These are phyloP conservation scores for Xylariaceae sp. DNA, from an alignment of 2,329 filamentous ascomycete species.

Conservation along the genomic window DNA sequence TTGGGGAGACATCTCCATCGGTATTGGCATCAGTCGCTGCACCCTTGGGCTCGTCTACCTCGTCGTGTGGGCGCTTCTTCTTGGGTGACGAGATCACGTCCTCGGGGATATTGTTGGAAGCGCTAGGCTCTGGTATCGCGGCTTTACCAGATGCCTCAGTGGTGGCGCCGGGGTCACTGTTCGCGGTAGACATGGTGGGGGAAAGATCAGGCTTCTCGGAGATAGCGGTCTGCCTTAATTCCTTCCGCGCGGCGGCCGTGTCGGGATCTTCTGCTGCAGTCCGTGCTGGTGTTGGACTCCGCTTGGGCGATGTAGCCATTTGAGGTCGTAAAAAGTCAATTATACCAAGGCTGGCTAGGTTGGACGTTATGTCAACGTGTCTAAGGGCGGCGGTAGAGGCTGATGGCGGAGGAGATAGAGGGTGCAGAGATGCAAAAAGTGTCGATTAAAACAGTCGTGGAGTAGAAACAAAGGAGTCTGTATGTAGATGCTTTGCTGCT, in stretches of 20 bases:
- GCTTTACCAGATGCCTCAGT: constrained; percentile 17
- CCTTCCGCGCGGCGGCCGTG: constrained; percentile 57
- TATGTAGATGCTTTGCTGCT: background rate
- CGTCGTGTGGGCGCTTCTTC: constrained; percentile 59
- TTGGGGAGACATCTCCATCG: constrained; percentile 34
- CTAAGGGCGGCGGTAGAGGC: background rate
- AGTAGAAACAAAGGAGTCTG: background rate
- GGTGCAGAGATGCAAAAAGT: background rate
- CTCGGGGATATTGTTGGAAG: constrained; percentile 38
- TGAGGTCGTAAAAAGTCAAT: constrained; percentile 7
- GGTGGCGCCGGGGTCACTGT: constrained; percentile 22
- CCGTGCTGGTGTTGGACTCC: constrained; percentile 26
- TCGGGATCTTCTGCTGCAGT: constrained; percentile 49
- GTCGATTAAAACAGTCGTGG: background rate
- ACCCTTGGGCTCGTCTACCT: constrained; percentile 48
- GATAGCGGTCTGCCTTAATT: constrained; percentile 59
- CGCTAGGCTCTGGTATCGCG: constrained; percentile 18
- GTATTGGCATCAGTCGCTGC: constrained; percentile 30
- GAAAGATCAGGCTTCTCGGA: constrained; percentile 42
- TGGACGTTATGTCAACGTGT: background rate
- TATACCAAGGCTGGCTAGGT: background rate
- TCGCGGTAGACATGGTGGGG: constrained; percentile 23
- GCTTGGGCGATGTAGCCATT: constrained; percentile 26
- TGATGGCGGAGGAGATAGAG: background rate
- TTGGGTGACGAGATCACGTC: constrained; percentile 55